phyloP scores from a whole-genome alignment of 768 basidiomycete species.

The Aureoboletus auriporus region DNA sequence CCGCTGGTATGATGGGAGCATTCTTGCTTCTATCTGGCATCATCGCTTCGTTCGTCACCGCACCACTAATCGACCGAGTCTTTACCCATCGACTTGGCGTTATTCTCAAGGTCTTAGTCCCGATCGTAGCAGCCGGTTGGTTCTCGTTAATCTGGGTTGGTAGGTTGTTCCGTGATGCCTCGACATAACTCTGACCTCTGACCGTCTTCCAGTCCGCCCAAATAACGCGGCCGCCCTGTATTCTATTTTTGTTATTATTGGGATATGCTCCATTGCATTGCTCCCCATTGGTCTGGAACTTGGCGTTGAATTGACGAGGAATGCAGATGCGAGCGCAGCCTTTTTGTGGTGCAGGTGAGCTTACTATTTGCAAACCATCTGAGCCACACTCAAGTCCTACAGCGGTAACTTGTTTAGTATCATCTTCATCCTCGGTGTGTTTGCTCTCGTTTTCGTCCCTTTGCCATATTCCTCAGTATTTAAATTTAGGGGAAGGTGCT shows the following conservation, averaged over 20 bases:
- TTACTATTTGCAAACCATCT: background rate
- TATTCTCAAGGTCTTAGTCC: conserved; percentile 56
- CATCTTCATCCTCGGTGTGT: conserved; percentile 58
- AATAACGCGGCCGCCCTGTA: conserved; percentile 60
- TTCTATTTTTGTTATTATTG: conserved; percentile 64
- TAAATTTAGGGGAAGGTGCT: conserved; percentile 53
- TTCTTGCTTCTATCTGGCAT: conserved; percentile 68
- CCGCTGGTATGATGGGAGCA: conserved; percentile 70
- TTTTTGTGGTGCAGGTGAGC: conserved; percentile 72
- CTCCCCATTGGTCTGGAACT: conserved; percentile 77
- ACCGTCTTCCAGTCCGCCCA: conserved; percentile 47
- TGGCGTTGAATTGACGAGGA: conserved; percentile 74
- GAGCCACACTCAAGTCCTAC: background rate
- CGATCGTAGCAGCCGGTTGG: conserved; percentile 61
- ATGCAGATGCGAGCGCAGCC: conserved; percentile 73
- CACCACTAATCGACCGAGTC: conserved; percentile 80
- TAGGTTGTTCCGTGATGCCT: conserved; percentile 28
- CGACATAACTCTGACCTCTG: background rate
- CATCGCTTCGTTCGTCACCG: conserved; percentile 58
- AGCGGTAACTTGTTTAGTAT: conserved; percentile 69
- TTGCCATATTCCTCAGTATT: background rate
- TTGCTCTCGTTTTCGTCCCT: background rate
- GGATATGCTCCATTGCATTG: conserved; percentile 60
- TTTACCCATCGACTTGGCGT: conserved; percentile 68
- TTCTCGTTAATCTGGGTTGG: conserved; percentile 79